These are phyloP conservation scores for Fusarium sp. DNA, from an alignment of 2,329 filamentous ascomycete species.

Conservation along the genomic window DNA sequence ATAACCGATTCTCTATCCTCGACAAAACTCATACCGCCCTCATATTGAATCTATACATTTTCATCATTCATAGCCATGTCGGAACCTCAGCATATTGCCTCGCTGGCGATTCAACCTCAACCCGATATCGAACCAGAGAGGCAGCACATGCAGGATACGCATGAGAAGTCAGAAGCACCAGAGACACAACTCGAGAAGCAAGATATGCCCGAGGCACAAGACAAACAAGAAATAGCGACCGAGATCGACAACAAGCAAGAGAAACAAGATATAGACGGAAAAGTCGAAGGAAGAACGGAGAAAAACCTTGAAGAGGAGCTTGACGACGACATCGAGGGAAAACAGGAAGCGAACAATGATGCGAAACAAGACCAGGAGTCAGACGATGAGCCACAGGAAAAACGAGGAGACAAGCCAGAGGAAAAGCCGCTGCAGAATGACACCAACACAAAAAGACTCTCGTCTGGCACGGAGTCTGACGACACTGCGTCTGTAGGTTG, in stretches of 20 bases:
- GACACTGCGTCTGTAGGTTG: slow-evolving; percentile 50
- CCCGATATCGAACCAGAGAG: slow-evolving; percentile 25
- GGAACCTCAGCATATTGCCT: slow-evolving; percentile 51
- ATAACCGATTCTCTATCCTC: slow-evolving; percentile 31
- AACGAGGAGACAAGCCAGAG: neutral
- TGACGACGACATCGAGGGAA: slow-evolving; percentile 3
- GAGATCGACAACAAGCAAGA: slow-evolving; percentile 23
- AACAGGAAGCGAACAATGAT: slow-evolving; percentile 1
- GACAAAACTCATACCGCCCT: slow-evolving; percentile 25
- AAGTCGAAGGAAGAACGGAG: slow-evolving; percentile 6
- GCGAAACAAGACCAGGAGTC: slow-evolving; percentile 4
- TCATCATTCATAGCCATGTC: slow-evolving; percentile 50
- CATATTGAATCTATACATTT: slow-evolving; percentile 9
- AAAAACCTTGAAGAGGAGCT: slow-evolving; percentile 11
- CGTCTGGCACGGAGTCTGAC: slow-evolving; percentile 52
- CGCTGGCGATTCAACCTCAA: slow-evolving; percentile 39
- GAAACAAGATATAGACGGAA: slow-evolving; percentile 11
- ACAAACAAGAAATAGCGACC: slow-evolving; percentile 15
- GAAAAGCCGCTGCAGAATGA: slow-evolving; percentile 39
- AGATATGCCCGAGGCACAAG: slow-evolving; percentile 4
- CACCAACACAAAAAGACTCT: slow-evolving; percentile 47
- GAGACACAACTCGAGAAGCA: slow-evolving; percentile 16
- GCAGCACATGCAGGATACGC: slow-evolving; percentile 4
- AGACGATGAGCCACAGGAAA: neutral
- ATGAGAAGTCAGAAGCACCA: slow-evolving; percentile 8